Evolutionary conservation across 306 rosid species (phyloP).

Genomic region (Astragalus glycyphyllos): DNA sequence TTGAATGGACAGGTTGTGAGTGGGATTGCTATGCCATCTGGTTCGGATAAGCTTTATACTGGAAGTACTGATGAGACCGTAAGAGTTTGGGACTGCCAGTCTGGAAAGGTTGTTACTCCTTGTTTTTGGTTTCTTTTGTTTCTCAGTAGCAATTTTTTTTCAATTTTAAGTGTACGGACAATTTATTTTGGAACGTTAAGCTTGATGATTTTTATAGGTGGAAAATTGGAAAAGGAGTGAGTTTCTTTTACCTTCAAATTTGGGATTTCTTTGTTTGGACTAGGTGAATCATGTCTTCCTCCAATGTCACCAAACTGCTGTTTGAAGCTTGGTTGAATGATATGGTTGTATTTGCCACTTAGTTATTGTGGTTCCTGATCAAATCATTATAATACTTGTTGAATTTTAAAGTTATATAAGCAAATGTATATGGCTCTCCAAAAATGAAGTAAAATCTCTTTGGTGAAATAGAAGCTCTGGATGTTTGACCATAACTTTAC

Average conservation of each 20-base stretch:
- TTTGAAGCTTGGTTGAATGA: not conserved
- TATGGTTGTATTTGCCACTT: conserved; percentile 10
- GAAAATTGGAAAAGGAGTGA: not conserved
- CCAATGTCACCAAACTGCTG: conserved; percentile 1
- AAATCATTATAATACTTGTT: not conserved
- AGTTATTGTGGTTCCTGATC: conserved; percentile 9
- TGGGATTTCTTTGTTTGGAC: not conserved
- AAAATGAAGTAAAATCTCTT: not conserved
- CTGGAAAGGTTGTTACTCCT: conserved; percentile 80
- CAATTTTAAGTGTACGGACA: not conserved
- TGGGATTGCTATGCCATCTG: conserved; percentile 90
- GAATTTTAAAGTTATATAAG: not conserved
- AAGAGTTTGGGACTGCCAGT: conserved; percentile 91
- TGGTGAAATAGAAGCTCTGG: not conserved
- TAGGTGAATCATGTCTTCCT: not conserved
- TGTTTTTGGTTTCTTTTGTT: not conserved
- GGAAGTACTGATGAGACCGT: conserved; percentile 91
- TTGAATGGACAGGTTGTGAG: conserved; percentile 72
- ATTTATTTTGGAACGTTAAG: conserved; percentile 16
- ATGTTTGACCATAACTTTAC: not conserved
- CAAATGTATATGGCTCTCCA: not conserved
- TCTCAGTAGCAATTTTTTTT: conserved; percentile 3
- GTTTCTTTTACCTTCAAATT: conserved; percentile 1
- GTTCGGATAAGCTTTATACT: conserved; percentile 90
- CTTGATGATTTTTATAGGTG: not conserved